A percentile compares a stretch with the other conserved stretches of the same genome.
These are phyloP conservation scores for Pythium oligandrum DNA, from an alignment of 352 stramenopile species.

Conservation along the genomic window DNA sequence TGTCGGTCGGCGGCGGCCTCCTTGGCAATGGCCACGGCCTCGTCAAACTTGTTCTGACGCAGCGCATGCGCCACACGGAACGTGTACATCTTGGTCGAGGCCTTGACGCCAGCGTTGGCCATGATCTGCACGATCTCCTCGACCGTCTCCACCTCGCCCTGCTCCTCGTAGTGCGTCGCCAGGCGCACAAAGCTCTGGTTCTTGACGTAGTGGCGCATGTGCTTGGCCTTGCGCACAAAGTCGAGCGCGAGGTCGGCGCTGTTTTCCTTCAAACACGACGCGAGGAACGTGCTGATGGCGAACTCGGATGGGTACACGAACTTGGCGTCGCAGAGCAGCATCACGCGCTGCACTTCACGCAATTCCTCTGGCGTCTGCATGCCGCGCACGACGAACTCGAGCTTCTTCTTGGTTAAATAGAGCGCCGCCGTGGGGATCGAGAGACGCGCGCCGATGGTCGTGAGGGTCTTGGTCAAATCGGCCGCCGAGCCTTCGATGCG, in stretches of 20 bases:
- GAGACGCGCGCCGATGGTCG: slow-evolving; percentile 62
- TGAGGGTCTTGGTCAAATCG: slow-evolving; percentile 67
- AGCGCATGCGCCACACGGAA: slow-evolving; percentile 71
- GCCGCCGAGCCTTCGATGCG: slow-evolving; percentile 68
- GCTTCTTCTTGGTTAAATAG: slow-evolving; percentile 79
- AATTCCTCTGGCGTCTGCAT: slow-evolving; percentile 76
- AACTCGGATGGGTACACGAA: slow-evolving; percentile 67
- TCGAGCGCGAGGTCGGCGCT: slow-evolving; percentile 58
- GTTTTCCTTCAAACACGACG: slow-evolving; percentile 55
- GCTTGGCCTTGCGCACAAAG: slow-evolving; percentile 62
- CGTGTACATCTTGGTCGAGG: slow-evolving; percentile 69
- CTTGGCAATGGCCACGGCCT: slow-evolving; percentile 59
- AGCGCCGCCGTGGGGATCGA: slow-evolving; percentile 74
- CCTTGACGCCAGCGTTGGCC: slow-evolving; percentile 31
- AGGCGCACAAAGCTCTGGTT: slow-evolving; percentile 76
- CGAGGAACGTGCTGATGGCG: slow-evolving; percentile 59
- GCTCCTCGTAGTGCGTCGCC: slow-evolving; percentile 51
- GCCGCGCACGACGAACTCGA: slow-evolving; percentile 78
- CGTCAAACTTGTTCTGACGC: slow-evolving; percentile 47
- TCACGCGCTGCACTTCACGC: slow-evolving; percentile 54
- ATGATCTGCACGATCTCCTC: slow-evolving; percentile 60
- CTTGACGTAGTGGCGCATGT: slow-evolving; percentile 71
- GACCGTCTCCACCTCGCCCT: slow-evolving; percentile 50
- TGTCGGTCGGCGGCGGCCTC: slow-evolving; percentile 52
- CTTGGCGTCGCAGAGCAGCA: slow-evolving; percentile 78